These are phyloP conservation scores for Lichenothelia convexa DNA, from an alignment of 495 filamentous ascomycete species.

Conservation along the genomic window DNA sequence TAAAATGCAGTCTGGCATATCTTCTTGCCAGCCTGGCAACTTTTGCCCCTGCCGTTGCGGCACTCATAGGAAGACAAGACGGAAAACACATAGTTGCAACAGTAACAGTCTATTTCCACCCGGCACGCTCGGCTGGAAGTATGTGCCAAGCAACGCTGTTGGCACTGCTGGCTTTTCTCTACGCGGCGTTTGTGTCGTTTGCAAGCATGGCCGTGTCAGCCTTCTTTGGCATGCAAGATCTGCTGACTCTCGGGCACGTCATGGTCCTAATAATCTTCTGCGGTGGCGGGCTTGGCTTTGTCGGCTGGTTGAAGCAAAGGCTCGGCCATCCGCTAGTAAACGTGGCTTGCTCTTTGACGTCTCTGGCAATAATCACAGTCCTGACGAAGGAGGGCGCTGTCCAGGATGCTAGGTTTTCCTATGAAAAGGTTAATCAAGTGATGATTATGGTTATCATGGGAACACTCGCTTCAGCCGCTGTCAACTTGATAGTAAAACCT, in stretches of 20 bases:
- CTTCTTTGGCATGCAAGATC: slow-evolving; percentile 46
- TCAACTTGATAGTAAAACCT: slow-evolving; percentile 64
- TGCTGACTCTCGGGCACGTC: slow-evolving; percentile 55
- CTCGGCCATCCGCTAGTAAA: slow-evolving; percentile 75
- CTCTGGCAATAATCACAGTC: slow-evolving; percentile 80
- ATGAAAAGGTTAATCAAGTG: slow-evolving; percentile 70
- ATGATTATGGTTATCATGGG: slow-evolving; percentile 86
- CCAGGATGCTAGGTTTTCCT: slow-evolving; percentile 58
- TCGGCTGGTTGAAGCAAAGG: slow-evolving; percentile 85
- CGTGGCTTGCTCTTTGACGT: slow-evolving; percentile 74
- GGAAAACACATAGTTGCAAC: slow-evolving; percentile 94
- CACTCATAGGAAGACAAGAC: slow-evolving; percentile 65
- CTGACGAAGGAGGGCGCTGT: slow-evolving; percentile 84
- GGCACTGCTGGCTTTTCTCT: slow-evolving; percentile 62
- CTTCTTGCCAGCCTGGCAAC: slow-evolving; percentile 75
- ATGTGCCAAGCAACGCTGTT: slow-evolving; percentile 84
- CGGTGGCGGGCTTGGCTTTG: slow-evolving; percentile 72
- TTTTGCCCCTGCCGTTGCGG: slow-evolving; percentile 55
- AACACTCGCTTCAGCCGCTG: slow-evolving; percentile 49
- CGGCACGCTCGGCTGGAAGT: slow-evolving; percentile 73
- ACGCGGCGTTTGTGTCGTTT: slow-evolving; percentile 63
- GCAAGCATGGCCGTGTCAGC: slow-evolving; percentile 74
- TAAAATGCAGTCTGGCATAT: slow-evolving; percentile 92
- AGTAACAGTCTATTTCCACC: slow-evolving; percentile 89
- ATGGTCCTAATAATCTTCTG: slow-evolving; percentile 75